Base-by-base conservation (phyloP, 2,329 filamentous ascomycete genomes). In the Pseudocercospora cruenta region DNA sequence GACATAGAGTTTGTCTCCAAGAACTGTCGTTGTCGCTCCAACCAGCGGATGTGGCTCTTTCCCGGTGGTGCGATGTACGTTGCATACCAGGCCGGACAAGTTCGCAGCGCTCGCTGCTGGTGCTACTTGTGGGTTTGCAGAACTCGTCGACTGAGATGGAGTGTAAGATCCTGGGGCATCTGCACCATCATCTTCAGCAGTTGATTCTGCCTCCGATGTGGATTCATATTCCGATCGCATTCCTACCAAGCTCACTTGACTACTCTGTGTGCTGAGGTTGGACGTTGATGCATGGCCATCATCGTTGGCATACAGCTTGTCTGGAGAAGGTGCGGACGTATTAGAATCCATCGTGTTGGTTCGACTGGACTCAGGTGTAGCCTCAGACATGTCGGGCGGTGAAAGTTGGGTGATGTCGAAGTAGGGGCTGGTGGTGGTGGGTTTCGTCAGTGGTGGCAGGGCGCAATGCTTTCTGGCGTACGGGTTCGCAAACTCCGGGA, bases 1-100 rank as follows among this genome's bases (percentile, higher is more conserved):
- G 3, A 98, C 94, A 78, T 97, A 99, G 22, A 99, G 85, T 78
- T 96, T 97, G 79, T 99, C 95, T 28, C 94, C 95, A 1, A 99
- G 80, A 57, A 98, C 92, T 0, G 95, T 98, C 0, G 95, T 98
- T 0, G 95, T 97, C 4, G 95, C 94, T 33, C 95, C 95, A 0
- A 99, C 95, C 2, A 98, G 83, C 2, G 95, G 91, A 74, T 92
- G 93, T 2, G 95, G 95, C 76, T 98, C 94, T 68, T 89, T 89
- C 39, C 95, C 95, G 0, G 94, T 98, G 1, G 95, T 98, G 69
- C 94, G 83, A 72, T 90, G 86, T 24, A 90, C 87, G 77, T 90
- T 90, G 76, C 88, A 91, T 7, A 90, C 88, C 65, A 91, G 78
- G 4, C 88, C 88, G 4, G 88, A 90, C 28, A 90, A 76, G 67